Percentiles rank a stretch among this genome's conserved stretches.
These are phyloP conservation scores for Pleurotus cornucopiae DNA, from an alignment of 768 basidiomycete genomes.

Conservation along the genomic window DNA sequence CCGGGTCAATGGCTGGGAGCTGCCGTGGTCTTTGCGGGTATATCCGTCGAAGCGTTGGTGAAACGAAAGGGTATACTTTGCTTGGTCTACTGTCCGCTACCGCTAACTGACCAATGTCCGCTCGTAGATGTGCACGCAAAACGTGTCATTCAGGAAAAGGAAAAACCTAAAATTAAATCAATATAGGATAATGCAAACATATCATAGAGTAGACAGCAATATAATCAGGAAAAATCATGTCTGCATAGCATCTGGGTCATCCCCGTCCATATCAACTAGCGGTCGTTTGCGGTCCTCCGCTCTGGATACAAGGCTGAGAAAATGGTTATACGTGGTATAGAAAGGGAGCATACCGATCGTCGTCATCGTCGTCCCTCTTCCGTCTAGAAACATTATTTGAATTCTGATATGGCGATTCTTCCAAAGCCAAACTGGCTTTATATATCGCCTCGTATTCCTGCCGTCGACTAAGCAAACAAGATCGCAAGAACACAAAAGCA, in stretches of 20 bases:
- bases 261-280: slow-evolving; percentile 29
- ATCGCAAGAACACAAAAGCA: background rate
- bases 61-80: slow-evolving; percentile 71
- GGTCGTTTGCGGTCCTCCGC: slow-evolving; percentile 44
- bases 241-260: slow-evolving; percentile 48
- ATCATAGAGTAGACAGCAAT: slow-evolving; percentile 7
- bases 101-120: too few relatives aligned
- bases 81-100: too few relatives aligned
- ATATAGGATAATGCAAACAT: slow-evolving; percentile 36
- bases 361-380: slow-evolving; percentile 73
- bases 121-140: slow-evolving; percentile 73
- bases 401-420: slow-evolving; percentile 42
- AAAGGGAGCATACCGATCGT: slow-evolving; percentile 22
- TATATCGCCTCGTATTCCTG: slow-evolving; percentile 95
- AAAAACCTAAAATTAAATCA: slow-evolving; percentile 78
- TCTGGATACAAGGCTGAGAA: background rate
- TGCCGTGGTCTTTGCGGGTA: slow-evolving; percentile 89
- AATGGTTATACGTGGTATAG: slow-evolving; percentile 10
- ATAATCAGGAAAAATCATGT: slow-evolving; percentile 26
- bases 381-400: slow-evolving; percentile 48
- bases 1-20: slow-evolving; percentile 92
- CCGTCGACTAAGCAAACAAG: background rate
- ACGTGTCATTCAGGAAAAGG: slow-evolving; percentile 75
- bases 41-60: slow-evolving; percentile 88
- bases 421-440: slow-evolving; percentile 69